Conservation (phyloP, 441 rosid genomes). For the Arabidopsis hybrid region DNA sequence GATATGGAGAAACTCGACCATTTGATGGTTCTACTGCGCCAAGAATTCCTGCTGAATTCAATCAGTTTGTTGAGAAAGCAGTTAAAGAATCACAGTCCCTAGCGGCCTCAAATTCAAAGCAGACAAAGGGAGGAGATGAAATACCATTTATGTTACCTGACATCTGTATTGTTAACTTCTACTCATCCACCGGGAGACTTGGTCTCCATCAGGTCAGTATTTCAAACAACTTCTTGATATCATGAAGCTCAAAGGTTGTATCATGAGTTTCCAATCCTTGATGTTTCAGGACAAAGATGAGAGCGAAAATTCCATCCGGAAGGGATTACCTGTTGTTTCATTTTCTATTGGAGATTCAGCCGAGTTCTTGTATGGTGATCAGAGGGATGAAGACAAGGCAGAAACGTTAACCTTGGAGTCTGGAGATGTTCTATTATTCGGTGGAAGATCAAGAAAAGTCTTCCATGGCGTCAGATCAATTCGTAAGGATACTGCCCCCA, state of each 20-base stretch:
- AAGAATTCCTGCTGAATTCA: conserved; percentile 59
- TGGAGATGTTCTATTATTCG: conserved; percentile 81
- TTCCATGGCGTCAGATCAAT: conserved; percentile 79
- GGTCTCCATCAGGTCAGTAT: conserved; percentile 88
- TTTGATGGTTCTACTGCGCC: conserved; percentile 69
- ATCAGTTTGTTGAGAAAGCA: conserved; percentile 58
- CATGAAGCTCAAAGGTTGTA: conserved; percentile 6
- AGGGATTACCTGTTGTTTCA: conserved; percentile 78
- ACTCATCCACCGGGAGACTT: conserved; percentile 70
- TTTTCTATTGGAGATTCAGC: conserved; percentile 84
- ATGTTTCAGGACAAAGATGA: conserved; percentile 78
- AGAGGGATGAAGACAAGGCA: conserved; percentile 52
- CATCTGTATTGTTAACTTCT: conserved; percentile 82
- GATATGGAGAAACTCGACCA: conserved; percentile 57
- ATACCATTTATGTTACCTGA: conserved; percentile 74
- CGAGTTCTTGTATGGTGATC: conserved; percentile 68
- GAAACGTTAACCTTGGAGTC: conserved; percentile 59
- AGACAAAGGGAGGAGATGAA: conserved; percentile 43
- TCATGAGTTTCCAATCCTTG: neutral
- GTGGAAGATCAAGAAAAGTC: conserved; percentile 74
- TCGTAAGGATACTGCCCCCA: conserved; percentile 51
- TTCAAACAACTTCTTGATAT: conserved; percentile 13
- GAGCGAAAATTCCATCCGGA: conserved; percentile 54
- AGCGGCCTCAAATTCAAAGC: conserved; percentile 34
- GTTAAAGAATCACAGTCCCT: conserved; percentile 56